phyloP scores from a whole-genome alignment of 2,329 filamentous ascomycete genomes.

The Coleophoma crateriformis region DNA sequence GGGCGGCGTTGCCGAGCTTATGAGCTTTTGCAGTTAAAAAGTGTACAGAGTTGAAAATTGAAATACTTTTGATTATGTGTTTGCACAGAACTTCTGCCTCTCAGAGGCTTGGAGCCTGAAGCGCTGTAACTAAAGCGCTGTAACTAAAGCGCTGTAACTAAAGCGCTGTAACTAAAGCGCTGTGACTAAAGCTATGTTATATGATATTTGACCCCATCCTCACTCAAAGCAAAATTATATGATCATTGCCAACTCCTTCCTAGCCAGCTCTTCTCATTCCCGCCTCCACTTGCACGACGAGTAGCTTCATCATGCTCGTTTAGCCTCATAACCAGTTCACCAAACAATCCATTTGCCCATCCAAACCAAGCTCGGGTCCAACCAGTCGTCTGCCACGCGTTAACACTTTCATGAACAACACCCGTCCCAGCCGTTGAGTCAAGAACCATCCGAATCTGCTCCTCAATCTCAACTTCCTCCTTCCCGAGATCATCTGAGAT shows the following conservation, averaged over 20 bases:
- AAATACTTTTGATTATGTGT: too few species aligned
- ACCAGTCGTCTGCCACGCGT: slow-evolving; percentile 29
- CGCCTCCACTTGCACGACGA: neutral
- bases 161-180: too few species aligned
- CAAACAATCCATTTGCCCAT: slow-evolving; percentile 81
- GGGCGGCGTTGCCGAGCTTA: too few species aligned
- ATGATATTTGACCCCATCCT: too few species aligned
- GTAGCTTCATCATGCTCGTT: slow-evolving; percentile 9
- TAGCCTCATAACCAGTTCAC: slow-evolving; percentile 46
- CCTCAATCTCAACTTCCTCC: slow-evolving; percentile 20
- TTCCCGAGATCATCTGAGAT: slow-evolving; percentile 1
- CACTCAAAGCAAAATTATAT: too few species aligned
- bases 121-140: too few species aligned
- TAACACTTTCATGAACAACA: slow-evolving; percentile 39
- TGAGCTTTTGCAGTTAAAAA: too few species aligned
- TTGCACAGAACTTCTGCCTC: too few species aligned
- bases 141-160: too few species aligned
- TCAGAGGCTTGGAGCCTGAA: too few species aligned
- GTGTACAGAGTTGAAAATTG: too few species aligned
- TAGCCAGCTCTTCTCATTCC: slow-evolving; percentile 4
- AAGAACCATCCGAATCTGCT: slow-evolving; percentile 18
- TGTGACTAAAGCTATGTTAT: too few species aligned
- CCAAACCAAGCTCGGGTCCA: slow-evolving; percentile 53
- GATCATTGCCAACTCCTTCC: slow-evolving; percentile 13
- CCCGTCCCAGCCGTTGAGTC: slow-evolving; percentile 24